Conservation (phyloP, 1,284 basidiomycete genomes). For the Fomitopsis palustris region DNA sequence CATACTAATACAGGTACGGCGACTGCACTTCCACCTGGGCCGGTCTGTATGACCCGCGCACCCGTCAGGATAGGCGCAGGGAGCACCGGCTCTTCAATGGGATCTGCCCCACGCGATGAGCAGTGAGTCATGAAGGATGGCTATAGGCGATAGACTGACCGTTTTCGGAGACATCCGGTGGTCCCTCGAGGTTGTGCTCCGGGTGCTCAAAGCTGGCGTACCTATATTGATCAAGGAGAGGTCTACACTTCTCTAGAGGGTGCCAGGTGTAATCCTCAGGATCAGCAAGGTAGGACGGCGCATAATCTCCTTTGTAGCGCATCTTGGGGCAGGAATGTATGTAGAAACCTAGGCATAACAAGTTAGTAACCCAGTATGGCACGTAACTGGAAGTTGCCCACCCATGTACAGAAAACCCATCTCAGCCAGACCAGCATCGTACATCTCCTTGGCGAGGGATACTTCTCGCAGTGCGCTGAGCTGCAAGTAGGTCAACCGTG, state of each 20-base stretch:
- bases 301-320: conserved; percentile 94
- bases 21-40: not conserved
- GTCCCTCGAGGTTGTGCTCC: conserved; percentile 43
- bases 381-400: conserved; percentile 29
- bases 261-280: conserved; percentile 83
- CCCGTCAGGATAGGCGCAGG: not conserved
- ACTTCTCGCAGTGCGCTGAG: conserved; percentile 82
- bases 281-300: conserved; percentile 86
- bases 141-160: not conserved
- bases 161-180: conserved; percentile 1
- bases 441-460: conserved; percentile 70
- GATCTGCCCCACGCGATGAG: not conserved
- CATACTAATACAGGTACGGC: conserved; percentile 5
- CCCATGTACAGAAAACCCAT: conserved; percentile 85
- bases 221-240: conserved; percentile 59
- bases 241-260: conserved; percentile 58
- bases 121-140: not conserved
- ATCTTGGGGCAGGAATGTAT: conserved; percentile 93
- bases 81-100: not conserved
- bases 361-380: not conserved
- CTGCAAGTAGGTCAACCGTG: conserved; percentile 33
- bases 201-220: conserved; percentile 69
- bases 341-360: conserved; percentile 69
- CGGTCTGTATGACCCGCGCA: not conserved
- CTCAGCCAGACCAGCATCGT: conserved; percentile 57